Base-by-base conservation (phyloP, 306 rosid genomes). In the Canavalia ensiformis region DNA sequence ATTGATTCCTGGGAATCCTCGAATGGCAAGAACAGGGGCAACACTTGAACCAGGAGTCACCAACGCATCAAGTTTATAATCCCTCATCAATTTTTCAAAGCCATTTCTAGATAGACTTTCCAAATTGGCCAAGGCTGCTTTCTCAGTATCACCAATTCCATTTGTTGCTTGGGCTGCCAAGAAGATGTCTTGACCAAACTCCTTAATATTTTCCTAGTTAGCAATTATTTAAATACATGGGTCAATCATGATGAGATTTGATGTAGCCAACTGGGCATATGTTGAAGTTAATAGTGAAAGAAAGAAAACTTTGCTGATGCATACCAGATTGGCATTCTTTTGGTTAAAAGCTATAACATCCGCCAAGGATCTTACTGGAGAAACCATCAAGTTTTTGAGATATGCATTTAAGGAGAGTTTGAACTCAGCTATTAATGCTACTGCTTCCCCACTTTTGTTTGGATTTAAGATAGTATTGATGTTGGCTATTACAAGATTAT, bases 1-100 rank as follows among this genome's bases (percentile, higher is more conserved):
- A 74, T 49, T 84, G 42, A 84, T 47, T 75, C 83, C 86, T 6
- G 90, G 90, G 59, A 64, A 84, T 45, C 88, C 86, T 59, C 83
- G 88, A 70, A 81, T 78, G 0, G 82, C 86, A 5, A 84, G 86
- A 28, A 82, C 66, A 34, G 64, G 8, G 1, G 77, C 31, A 35
- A 85, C 65, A 35, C 1, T 52, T 8, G 81, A 45, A 7, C 83
- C 86, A 4, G 80, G 85, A 50, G 87, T 83, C 81, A 87, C 92
- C 88, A 89, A 55, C 0, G 89, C 89, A 78, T 89, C 79, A 44
- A 84, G 84, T 49, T 44, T 69, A 12, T 84, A 4, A 18, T 75
- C 77, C 10, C 2, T 84, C 39, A 75, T 69, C 75, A 68, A 8
- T n/a, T 68, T 75, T 11, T 74, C 82, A 56, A 84, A 75, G 0